A percentile compares a stretch with the other conserved stretches of the same genome.
Conservation (phyloP, 2,329 filamentous ascomycete genomes). For the Aspergillus flavus region DNA sequence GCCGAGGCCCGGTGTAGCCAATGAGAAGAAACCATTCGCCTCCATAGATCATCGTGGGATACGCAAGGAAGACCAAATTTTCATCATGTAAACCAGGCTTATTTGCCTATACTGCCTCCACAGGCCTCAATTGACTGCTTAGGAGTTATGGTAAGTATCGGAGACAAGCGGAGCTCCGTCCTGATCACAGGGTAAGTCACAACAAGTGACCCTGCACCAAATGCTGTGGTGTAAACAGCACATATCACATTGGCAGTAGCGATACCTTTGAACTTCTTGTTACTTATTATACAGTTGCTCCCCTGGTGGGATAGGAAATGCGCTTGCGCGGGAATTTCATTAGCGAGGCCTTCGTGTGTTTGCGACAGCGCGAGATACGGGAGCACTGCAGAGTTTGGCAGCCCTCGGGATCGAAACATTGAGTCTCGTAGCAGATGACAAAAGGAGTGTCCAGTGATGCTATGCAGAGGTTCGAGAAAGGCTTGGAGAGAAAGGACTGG, state of each 20-base stretch:
- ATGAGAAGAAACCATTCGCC: neutral
- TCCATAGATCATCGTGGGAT: neutral
- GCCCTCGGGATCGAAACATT: slow-evolving; percentile 57
- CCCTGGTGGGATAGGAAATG: slow-evolving; percentile 61
- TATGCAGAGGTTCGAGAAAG: slow-evolving; percentile 49
- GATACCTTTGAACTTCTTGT: neutral
- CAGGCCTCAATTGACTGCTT: neutral
- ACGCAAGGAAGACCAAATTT: neutral
- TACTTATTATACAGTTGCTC: slow-evolving; percentile 28
- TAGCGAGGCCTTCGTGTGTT: slow-evolving; percentile 57
- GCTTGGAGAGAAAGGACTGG: slow-evolving; percentile 52
- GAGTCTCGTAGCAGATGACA: slow-evolving; percentile 55
- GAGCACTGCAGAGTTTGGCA: slow-evolving; percentile 52
- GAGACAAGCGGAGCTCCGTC: slow-evolving; percentile 41
- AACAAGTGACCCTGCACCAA: neutral
- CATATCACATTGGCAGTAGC: neutral
- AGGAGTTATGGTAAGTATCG: slow-evolving; percentile 25
- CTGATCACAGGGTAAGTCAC: slow-evolving; percentile 45
- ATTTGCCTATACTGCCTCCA: neutral
- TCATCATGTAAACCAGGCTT: neutral
- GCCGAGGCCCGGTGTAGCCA: neutral
- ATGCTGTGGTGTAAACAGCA: neutral
- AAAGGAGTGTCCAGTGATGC: slow-evolving; percentile 52
- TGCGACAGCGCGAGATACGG: slow-evolving; percentile 58
- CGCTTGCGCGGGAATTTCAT: slow-evolving; percentile 60